Conservation (phyloP, 495 filamentous ascomycete species). For the Tuber microsphaerosporum region DNA sequence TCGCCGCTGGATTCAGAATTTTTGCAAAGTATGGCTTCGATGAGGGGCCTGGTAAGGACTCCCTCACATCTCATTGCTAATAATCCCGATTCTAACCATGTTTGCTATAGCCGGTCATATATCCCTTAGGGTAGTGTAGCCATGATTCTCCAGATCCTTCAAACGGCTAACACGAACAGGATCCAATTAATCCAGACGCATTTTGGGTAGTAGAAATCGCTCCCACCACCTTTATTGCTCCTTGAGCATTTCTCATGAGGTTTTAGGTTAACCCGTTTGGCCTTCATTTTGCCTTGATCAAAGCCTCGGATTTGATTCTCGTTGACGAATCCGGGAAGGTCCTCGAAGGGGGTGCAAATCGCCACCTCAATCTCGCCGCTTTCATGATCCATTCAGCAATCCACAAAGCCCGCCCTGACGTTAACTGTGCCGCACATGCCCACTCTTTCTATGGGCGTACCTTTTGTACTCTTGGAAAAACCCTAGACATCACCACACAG, state of each 20-base stretch:
- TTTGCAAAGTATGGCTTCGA: conserved; percentile 65
- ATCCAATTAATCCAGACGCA: conserved; percentile 59
- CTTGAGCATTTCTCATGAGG: background rate
- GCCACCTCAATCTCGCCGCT: conserved; percentile 55
- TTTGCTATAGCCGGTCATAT: conserved; percentile 29
- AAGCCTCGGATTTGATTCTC: conserved; percentile 62
- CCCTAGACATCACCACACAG: conserved; percentile 66
- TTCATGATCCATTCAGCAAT: conserved; percentile 64
- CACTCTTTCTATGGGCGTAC: conserved; percentile 65
- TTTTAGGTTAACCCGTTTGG: conserved; percentile 63
- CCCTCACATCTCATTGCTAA: conserved; percentile 12
- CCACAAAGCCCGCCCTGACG: conserved; percentile 63
- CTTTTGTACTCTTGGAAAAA: conserved; percentile 60
- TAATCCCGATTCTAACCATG: background rate
- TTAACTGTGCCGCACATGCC: conserved; percentile 64
- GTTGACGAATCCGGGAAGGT: conserved; percentile 60
- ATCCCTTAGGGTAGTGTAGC: conserved; percentile 15
- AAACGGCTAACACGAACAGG: conserved; percentile 39
- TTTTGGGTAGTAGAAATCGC: conserved; percentile 55
- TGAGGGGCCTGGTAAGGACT: conserved; percentile 59
- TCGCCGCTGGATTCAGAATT: conserved; percentile 64
- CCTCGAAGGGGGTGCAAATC: conserved; percentile 58
- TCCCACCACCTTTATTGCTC: background rate
- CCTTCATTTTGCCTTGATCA: conserved; percentile 62
- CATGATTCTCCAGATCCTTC: background rate